Percentiles rank a stretch among this genome's conserved stretches.
Evolutionary conservation across 495 filamentous ascomycete species (phyloP).

Genomic region (Amniculicola lignicola): DNA sequence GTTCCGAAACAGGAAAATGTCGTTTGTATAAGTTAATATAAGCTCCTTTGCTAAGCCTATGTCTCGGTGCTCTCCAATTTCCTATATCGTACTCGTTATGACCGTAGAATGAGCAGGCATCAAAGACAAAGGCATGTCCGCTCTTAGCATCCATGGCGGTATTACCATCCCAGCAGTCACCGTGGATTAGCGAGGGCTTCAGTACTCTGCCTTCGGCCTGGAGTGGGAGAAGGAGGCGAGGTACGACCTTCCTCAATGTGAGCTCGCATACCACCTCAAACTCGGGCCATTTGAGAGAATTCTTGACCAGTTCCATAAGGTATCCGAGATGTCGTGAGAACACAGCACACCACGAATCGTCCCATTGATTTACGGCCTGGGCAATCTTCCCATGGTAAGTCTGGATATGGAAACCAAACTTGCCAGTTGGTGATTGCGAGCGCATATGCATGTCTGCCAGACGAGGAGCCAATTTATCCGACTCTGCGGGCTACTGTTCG

Average conservation of each 20-base stretch:
- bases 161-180: slow-evolving; percentile 8
- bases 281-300: background rate
- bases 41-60: background rate
- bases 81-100: slow-evolving; percentile 48
- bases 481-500: background rate
- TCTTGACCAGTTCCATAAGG: background rate
- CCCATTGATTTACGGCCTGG: background rate
- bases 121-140: slow-evolving; percentile 3
- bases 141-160: background rate
- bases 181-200: slow-evolving; percentile 1
- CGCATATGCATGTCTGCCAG: background rate
- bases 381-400: background rate
- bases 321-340: background rate
- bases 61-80: slow-evolving; percentile 34
- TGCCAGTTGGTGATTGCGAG: background rate
- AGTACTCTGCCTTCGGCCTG: background rate
- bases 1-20: background rate
- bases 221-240: background rate
- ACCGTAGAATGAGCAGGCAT: slow-evolving; percentile 1
- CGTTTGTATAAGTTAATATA: background rate
- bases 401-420: background rate
- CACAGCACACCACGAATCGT: background rate
- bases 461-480: background rate
- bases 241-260: background rate
- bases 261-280: background rate